Evolutionary conservation across 768 basidiomycete genomes (phyloP), one percentile per base, ranked within the genome.

Genomic region (Hericium rajendrae): DNA sequence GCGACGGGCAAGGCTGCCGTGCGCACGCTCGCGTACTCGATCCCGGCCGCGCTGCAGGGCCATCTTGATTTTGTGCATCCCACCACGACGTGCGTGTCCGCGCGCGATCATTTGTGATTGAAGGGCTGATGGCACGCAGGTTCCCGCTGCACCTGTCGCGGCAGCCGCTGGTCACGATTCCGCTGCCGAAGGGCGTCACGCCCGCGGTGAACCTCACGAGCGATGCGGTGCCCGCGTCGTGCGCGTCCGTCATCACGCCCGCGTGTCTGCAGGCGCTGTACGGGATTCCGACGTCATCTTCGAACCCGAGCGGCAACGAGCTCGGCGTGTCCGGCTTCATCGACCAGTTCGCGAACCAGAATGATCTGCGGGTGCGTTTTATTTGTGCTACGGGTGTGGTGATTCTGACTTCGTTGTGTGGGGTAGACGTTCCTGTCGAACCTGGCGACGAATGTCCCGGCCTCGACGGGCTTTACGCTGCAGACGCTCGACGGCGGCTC

Each of bases 231-330:
- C 53, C 57, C 16, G 48, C 48, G 10, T 18, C 18, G 9, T 60
- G 59, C 49, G 22, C 38, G 20, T 39, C 50, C 20, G 41, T 56
- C 38, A 60, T 65, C 50, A 64, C 62, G 5, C 65, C 65, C 6
- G 57, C 56, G 13, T 66, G 64, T 51, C 39, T 67, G 37, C 65
- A 64, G 41, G 56, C 50, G 12, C 54, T 66, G 0, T 66, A 66
- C 57, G 59, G 59, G 3, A 63, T 67, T 16, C 65, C 65, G 18
- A 38, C 54, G 32, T 54, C 60, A 3, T 18, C 6, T 0, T 56
- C 60, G 24, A 57, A 60, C 8, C 55, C 57, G 43, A 28, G 40
- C 4, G 53, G 53, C 24, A 65, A 63, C 50, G 48, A 38, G 43
- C 57, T 65, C 10, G 62, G 56, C 11, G 62, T 66, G 2, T 48